Evolutionary conservation across 75 land plant genomes (phyloP), one percentile per base, ranked within the genome.

Genomic region (Ceratopteris richardii): DNA sequence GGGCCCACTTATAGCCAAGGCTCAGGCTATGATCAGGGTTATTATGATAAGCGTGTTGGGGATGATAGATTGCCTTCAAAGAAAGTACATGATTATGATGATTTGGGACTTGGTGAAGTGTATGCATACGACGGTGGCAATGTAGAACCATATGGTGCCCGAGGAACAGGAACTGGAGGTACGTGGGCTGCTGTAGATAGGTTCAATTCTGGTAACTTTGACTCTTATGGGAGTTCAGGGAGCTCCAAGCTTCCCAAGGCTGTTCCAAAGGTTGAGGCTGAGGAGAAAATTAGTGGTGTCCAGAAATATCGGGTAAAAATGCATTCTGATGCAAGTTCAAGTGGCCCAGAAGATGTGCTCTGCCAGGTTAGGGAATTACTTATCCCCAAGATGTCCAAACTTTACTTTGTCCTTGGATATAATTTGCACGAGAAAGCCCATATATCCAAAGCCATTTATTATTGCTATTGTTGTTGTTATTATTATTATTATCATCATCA

Each of bases 221-320:
- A 74, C 11, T 59, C 68, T 29, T 59, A 42, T 51, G 58, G 42
- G 22, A 60, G 58, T 42, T 68, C 57, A 19, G 60, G 66, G 29
- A 71, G 54, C 29, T 61, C 70, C n/a, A 93, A 86, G 70, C 61
- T 93, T 31, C 72, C 85, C 17, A 80, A 67, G 66, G 98, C 84
- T 16, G 77, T 83, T 21, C 90, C 95, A 0, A 88, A 83, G 70
- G 81, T 23, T 58, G 97, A 85, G 17, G 69, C 69, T 28, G 62
- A 71, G 42, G 83, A 79, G 26, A 79, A 61, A 16, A 70, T 64
- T 51, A 67, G 74, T 39, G 89, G 97, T 16, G 79, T 89, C n/a
- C 90, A 85, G 74, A 93, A 93, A 66, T 93, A 80, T 37, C 72
- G 85, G 11, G 98, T 88, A 7, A 93, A 89, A 77, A 37, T 93